Conservation (phyloP, 805 yeast genomes). For the Komagataella phaffii region DNA sequence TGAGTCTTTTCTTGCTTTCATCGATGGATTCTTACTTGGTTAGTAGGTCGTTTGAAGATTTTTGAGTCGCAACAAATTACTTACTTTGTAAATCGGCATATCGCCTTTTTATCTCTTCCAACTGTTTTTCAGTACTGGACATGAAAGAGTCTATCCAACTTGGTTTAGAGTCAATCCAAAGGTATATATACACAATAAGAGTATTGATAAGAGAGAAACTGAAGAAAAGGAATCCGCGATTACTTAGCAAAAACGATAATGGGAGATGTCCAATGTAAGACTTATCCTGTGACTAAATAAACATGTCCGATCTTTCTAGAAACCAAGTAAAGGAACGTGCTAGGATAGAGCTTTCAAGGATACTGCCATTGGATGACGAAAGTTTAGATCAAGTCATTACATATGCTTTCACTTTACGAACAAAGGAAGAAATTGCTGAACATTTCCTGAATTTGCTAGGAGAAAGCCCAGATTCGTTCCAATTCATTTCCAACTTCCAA, state of each 20-base stretch:
- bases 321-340: constrained; percentile 13
- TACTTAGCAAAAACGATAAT: background rate
- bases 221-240: background rate
- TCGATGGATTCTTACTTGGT: background rate
- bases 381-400: constrained; percentile 40
- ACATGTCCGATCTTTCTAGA: constrained; percentile 6
- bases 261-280: background rate
- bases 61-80: too few species aligned
- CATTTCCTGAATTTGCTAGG: constrained; percentile 48
- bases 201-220: background rate
- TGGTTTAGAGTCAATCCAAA: constrained; percentile 4
- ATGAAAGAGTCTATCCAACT: constrained; percentile 6
- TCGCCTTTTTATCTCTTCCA: background rate
- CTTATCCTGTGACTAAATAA: background rate
- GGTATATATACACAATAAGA: too few species aligned
- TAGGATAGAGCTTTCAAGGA: constrained; percentile 10
- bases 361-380: constrained; percentile 48
- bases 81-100: background rate
- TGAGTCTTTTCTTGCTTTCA: background rate
- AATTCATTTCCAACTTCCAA: constrained; percentile 31
- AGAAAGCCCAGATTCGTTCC: constrained; percentile 36
- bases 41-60: background rate
- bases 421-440: constrained; percentile 31
- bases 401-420: constrained; percentile 31
- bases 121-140: background rate